Base-by-base conservation (phyloP, 1,284 basidiomycete species). In the Pyrrhoderma lamaoense region DNA sequence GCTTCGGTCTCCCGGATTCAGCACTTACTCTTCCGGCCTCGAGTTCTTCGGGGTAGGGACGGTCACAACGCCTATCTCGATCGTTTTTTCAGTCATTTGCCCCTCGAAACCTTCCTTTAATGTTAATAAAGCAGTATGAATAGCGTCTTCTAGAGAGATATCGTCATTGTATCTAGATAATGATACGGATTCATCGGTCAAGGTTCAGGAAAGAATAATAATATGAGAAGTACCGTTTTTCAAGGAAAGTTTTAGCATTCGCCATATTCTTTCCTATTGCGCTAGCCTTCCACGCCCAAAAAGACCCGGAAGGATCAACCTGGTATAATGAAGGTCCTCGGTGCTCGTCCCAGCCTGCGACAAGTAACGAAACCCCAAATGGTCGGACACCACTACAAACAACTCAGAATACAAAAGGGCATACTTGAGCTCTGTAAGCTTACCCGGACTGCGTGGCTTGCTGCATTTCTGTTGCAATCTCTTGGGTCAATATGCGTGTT, bases 201-300 rank as follows among this genome's bases (percentile, higher is more conserved):
- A 49, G n/a, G n/a, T 40, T 16, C 16, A 16, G 38, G n/a, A n/a
- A 18, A 7, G 5, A 5, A 40, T 14, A n/a, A n/a, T 5, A 16
- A 40, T 5, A 36, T 19, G 11, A 43, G 8, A 69, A 82, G 61
- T 60, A 93, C 90, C 93, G 80, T 72, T 99, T 99, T 72, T 99
- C 96, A 59, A 99, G 70, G 71, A 99, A 99, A 1, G 96, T 98
- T 72, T 99, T 99, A 49, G 94, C 96, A 64, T 99, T 99, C 50
- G 93, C 85, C 92, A 98, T 98, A 71, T 99, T 99, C 75, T 99
- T 99, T 37, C 96, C 96, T 62, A 99, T 99, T 13, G 96, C 96
- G 65, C 91, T 95, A 11, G 96, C 96, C 70, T 99, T 99, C 96
- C 96, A 99, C 47, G 96, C 94, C 94, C 94, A 98, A 71, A 93